Conservation (phyloP, 2,329 filamentous ascomycete species). For the Pseudogymnoascus sp. region DNA sequence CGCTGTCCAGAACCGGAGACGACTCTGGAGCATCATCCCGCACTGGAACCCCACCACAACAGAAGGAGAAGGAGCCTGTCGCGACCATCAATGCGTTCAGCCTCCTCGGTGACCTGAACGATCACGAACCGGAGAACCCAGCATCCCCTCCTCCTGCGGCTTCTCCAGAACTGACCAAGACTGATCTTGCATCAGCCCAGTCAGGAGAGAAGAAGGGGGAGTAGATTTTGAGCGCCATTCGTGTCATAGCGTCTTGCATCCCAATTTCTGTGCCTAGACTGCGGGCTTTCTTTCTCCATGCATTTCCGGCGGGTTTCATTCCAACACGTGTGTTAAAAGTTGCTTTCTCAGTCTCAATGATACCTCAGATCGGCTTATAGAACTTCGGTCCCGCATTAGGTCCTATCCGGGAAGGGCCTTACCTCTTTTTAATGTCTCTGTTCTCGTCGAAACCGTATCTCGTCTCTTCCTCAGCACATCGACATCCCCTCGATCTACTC, state of each 20-base stretch:
- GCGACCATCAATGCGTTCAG: slow-evolving; percentile 81
- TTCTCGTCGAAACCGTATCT: slow-evolving; percentile 5
- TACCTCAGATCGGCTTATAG: slow-evolving; percentile 34
- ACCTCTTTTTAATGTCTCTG: slow-evolving; percentile 15
- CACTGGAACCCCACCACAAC: slow-evolving; percentile 77
- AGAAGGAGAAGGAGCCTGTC: slow-evolving; percentile 52
- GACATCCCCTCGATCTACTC: slow-evolving; percentile 5
- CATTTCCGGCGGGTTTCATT: slow-evolving; percentile 37
- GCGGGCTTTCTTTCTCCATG: slow-evolving; percentile 34
- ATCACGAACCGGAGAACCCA: slow-evolving; percentile 49
- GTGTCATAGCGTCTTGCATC: slow-evolving; percentile 30
- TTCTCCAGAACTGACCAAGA: slow-evolving; percentile 59
- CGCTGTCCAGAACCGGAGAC: slow-evolving; percentile 66
- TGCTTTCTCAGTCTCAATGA: slow-evolving; percentile 36
- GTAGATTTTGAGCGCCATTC: slow-evolving; percentile 10
- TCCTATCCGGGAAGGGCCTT: slow-evolving; percentile 17
- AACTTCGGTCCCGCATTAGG: slow-evolving; percentile 29
- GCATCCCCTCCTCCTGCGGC: slow-evolving; percentile 64
- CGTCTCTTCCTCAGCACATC: slow-evolving; percentile 14
- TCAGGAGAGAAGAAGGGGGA: slow-evolving; percentile 38
- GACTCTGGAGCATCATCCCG: slow-evolving; percentile 84
- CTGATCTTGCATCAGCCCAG: slow-evolving; percentile 41
- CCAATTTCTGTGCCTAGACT: slow-evolving; percentile 40
- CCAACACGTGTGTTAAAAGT: slow-evolving; percentile 39
- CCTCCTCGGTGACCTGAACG: slow-evolving; percentile 40